These are phyloP conservation scores for Paecilomyces variotii DNA, from an alignment of 2,329 filamentous ascomycete species.

Conservation along the genomic window DNA sequence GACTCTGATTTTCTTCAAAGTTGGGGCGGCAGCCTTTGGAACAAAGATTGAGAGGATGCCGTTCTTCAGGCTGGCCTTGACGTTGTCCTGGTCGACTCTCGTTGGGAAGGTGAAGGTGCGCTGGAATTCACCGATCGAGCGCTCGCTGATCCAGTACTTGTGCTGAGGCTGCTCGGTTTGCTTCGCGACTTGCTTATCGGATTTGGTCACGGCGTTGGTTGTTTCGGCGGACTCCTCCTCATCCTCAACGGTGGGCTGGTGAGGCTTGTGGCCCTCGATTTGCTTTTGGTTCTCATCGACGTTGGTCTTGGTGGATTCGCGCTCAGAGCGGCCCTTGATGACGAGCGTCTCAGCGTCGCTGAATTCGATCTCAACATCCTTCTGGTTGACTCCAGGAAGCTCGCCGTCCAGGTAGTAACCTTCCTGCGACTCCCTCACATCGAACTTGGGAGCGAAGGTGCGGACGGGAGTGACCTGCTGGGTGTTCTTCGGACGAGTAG, in stretches of 20 bases:
- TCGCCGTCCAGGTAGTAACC: conserved; percentile 39
- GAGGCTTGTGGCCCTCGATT: conserved; percentile 17
- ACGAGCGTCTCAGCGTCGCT: conserved; percentile 37
- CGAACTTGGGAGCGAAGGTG: conserved; percentile 34
- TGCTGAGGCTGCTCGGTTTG: conserved; percentile 13
- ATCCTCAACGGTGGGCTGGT: conserved; percentile 48
- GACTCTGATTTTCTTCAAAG: conserved; percentile 47
- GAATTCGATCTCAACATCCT: conserved; percentile 40
- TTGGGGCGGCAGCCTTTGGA: conserved; percentile 46
- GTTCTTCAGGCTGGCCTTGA: conserved; percentile 54
- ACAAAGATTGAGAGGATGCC: conserved; percentile 51
- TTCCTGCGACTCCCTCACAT: conserved; percentile 35
- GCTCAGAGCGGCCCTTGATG: conserved; percentile 33
- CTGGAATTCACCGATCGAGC: conserved; percentile 52
- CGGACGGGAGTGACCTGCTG: conserved; percentile 10
- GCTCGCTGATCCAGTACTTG: conserved; percentile 54
- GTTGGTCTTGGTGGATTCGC: conserved; percentile 19
- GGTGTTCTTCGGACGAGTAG: conserved; percentile 11
- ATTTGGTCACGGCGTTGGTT: conserved; percentile 6
- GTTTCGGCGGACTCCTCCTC: conserved; percentile 28
- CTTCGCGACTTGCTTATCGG: conserved; percentile 17
- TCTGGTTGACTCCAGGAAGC: conserved; percentile 36
- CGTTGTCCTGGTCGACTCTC: conserved; percentile 51
- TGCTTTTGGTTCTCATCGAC: conserved; percentile 12
- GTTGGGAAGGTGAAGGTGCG: conserved; percentile 52